Conservation (phyloP, 345 rosid genomes). For the Citrus glauca region DNA sequence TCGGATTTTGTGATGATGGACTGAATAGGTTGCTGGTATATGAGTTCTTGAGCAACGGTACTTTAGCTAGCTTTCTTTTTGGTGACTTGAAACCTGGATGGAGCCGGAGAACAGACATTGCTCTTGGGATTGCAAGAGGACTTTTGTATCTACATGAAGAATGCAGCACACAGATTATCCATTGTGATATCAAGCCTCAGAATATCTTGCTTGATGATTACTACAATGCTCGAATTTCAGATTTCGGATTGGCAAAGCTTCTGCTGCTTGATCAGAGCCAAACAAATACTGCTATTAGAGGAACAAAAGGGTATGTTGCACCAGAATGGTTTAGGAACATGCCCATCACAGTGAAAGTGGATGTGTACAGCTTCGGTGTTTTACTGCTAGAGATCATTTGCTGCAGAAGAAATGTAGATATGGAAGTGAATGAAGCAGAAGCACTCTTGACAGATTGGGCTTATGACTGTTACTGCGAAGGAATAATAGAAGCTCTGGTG, state of each 20-base stretch:
- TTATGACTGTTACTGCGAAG: slow-evolving; percentile 40
- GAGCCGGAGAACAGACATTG: slow-evolving; percentile 39
- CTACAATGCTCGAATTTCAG: slow-evolving; percentile 41
- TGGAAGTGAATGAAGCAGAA: slow-evolving; percentile 22
- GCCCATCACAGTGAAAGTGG: slow-evolving; percentile 47
- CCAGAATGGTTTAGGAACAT: slow-evolving; percentile 54
- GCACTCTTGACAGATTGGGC: slow-evolving; percentile 47
- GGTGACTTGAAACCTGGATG: slow-evolving; percentile 34
- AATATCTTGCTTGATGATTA: slow-evolving; percentile 47
- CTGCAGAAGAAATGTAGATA: slow-evolving; percentile 40
- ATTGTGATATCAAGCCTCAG: slow-evolving; percentile 59
- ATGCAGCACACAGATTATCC: slow-evolving; percentile 52
- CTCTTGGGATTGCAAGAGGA: slow-evolving; percentile 45
- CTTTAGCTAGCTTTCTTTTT: slow-evolving; percentile 43
- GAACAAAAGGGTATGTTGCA: slow-evolving; percentile 58
- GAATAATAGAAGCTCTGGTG: slow-evolving; percentile 23
- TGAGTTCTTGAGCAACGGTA: slow-evolving; percentile 51
- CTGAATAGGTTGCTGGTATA: slow-evolving; percentile 41
- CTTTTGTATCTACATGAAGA: slow-evolving; percentile 56
- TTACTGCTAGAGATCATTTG: slow-evolving; percentile 49
- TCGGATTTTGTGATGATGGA: slow-evolving; percentile 52
- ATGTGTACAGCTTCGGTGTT: slow-evolving; percentile 56
- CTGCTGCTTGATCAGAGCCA: slow-evolving; percentile 45
- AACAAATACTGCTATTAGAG: slow-evolving; percentile 44
- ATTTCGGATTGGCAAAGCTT: slow-evolving; percentile 57